phyloP scores from a whole-genome alignment of 805 yeast species.

The Metschnikowia dekortorum region DNA sequence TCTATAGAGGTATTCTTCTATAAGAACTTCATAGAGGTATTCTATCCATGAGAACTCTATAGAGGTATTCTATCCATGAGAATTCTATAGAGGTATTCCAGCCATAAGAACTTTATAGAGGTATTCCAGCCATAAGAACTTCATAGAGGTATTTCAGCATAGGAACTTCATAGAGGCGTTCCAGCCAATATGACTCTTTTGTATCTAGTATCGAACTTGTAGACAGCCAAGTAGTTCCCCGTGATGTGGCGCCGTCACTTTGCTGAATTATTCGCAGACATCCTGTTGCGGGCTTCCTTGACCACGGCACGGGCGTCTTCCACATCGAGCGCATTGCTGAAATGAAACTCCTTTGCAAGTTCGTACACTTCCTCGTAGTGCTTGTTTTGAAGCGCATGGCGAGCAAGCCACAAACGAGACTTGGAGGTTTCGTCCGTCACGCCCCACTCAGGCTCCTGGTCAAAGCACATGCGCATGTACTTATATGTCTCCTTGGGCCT shows the following conservation, averaged over 20 bases:
- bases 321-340: constrained; percentile 76
- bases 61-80: too few species aligned
- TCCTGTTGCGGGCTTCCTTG: constrained; percentile 63
- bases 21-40: too few species aligned
- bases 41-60: too few species aligned
- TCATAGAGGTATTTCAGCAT: too few species aligned
- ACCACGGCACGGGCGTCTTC: constrained; percentile 87
- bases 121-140: too few species aligned
- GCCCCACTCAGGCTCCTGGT: constrained; percentile 60
- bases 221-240: neutral
- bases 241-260: neutral
- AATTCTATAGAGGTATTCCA: too few species aligned
- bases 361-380: constrained; percentile 67
- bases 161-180: too few species aligned
- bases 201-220: too few species aligned
- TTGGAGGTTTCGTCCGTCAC: constrained; percentile 69
- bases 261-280: constrained; percentile 21
- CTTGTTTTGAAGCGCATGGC: constrained; percentile 50
- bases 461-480: constrained; percentile 66
- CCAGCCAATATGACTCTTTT: too few species aligned
- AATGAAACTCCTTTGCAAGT: constrained; percentile 62
- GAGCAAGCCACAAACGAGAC: constrained; percentile 85
- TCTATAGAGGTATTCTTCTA: too few species aligned
- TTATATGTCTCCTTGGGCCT: constrained; percentile 50
- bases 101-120: too few species aligned